Evolutionary conservation across 2,329 filamentous ascomycete species (phyloP).

Genomic region (Penicillium sp.): DNA sequence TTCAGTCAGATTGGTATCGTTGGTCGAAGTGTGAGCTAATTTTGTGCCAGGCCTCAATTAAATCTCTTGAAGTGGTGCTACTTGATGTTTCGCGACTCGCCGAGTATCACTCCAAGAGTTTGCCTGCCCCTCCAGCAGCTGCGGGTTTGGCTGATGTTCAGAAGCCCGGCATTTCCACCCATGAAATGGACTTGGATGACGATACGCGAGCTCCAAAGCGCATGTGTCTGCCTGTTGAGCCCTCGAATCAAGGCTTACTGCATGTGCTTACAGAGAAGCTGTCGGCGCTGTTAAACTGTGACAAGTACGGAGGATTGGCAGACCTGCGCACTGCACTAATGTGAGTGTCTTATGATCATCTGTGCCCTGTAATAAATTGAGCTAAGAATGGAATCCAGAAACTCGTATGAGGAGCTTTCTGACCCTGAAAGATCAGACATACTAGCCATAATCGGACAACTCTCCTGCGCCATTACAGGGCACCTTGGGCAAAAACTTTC

Average conservation of each 20-base stretch:
- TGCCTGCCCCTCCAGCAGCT: not conserved
- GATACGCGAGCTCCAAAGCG: slow-evolving; percentile 35
- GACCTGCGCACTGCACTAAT: slow-evolving; percentile 46
- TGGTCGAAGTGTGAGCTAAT: slow-evolving; percentile 15
- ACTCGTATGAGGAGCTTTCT: slow-evolving; percentile 48
- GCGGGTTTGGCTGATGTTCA: slow-evolving; percentile 5
- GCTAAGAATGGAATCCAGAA: slow-evolving; percentile 22
- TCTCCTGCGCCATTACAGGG: slow-evolving; percentile 58
- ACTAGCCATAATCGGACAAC: slow-evolving; percentile 57
- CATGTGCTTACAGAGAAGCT: slow-evolving; percentile 35
- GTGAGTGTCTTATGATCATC: slow-evolving; percentile 42
- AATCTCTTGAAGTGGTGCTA: slow-evolving; percentile 14
- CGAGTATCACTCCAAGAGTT: not conserved
- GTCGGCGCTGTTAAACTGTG: slow-evolving; percentile 36
- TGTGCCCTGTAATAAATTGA: not conserved
- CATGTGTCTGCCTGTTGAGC: slow-evolving; percentile 34
- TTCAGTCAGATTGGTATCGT: not conserved
- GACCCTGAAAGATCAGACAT: slow-evolving; percentile 54
- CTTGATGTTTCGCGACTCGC: not conserved
- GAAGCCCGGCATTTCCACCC: slow-evolving; percentile 3
- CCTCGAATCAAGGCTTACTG: slow-evolving; percentile 29
- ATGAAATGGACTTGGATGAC: slow-evolving; percentile 13
- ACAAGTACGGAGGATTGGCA: slow-evolving; percentile 35
- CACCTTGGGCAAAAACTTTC: slow-evolving; percentile 40
- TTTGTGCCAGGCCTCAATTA: slow-evolving; percentile 24